Base-by-base conservation (phyloP, 352 stramenopile species). In the Labyrinthula sp. region DNA sequence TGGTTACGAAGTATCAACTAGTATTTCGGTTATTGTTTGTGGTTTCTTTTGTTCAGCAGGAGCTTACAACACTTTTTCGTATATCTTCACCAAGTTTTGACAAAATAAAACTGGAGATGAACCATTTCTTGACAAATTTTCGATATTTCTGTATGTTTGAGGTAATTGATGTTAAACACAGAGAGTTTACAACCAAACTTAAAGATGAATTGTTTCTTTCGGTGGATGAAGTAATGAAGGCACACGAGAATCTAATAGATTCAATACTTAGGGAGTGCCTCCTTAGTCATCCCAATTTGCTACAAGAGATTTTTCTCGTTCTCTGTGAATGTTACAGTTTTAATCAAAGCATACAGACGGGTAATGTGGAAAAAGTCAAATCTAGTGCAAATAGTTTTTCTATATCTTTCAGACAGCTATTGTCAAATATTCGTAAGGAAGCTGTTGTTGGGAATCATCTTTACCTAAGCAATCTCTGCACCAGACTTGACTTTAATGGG, bases 1-100 rank as follows among this genome's bases (percentile, higher is more conserved):
- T 73, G 4, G 58, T 97, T 34, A 80, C 72, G 12, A 95, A 93
- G 63, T 98, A 99, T 59, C 86, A 96, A 61, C 81, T 97, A 60
- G 72, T 98, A 12, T 99, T 97, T 56, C 79, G 89, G 0, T 85
- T 95, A 41, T 65, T 99, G 1, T 97, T 97, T 64, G 95, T 95
- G 59, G 88, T 78, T 55, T 98, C 97, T 63, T 82, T 95, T 61
- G 87, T 97, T 2, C 86, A 97, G 64, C 75, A 83, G 7, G 68
- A 79, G 23, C 71, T 99, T 2, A 50, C 63, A 8, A 59, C 72
- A 17, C 77, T 77, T 48, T n/a, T n/a, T n/a, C n/a, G n/a, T n/a
- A n/a, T n/a, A n/a, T n/a, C n/a, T n/a, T n/a, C n/a, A n/a, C n/a
- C n/a, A n/a, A n/a, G n/a, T n/a, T n/a, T n/a, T n/a, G n/a, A n/a